Evolutionary conservation across 2,329 filamentous ascomycete species (phyloP).

Genomic region (Epichloe hybrida): DNA sequence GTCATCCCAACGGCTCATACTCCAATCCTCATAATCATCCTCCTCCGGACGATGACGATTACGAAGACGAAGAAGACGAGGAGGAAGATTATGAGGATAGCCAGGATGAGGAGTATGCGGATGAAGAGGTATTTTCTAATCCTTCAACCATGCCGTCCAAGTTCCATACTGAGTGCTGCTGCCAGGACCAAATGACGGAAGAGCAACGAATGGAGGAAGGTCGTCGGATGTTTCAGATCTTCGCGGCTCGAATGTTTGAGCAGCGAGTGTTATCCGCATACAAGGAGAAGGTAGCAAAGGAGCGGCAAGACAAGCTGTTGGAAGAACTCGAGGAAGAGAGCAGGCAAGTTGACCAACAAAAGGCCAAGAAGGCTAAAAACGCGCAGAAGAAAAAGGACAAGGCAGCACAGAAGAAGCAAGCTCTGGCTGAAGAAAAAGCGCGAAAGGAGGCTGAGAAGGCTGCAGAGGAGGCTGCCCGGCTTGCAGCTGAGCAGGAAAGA

Average conservation of each 20-base stretch:
- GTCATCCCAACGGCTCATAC: slow-evolving; percentile 47
- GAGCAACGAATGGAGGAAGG: slow-evolving; percentile 99
- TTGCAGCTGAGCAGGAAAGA: slow-evolving; percentile 64
- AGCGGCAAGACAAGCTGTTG: slow-evolving; percentile 80
- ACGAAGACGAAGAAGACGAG: slow-evolving; percentile 53
- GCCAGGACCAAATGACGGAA: slow-evolving; percentile 88
- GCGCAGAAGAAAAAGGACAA: slow-evolving; percentile 94
- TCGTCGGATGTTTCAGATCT: slow-evolving; percentile 97
- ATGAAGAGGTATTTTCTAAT: slow-evolving; percentile 58
- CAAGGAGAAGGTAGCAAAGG: slow-evolving; percentile 86
- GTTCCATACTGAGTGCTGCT: slow-evolving; percentile 31
- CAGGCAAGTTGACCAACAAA: slow-evolving; percentile 60
- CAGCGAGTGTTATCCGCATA: slow-evolving; percentile 95
- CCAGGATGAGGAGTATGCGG: slow-evolving; percentile 55
- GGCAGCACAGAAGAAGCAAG: slow-evolving; percentile 76
- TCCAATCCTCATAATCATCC: slow-evolving; percentile 55
- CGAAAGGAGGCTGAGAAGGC: slow-evolving; percentile 79
- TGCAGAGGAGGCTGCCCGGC: slow-evolving; percentile 66
- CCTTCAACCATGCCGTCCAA: slow-evolving; percentile 25
- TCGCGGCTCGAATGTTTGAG: slow-evolving; percentile 98
- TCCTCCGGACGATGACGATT: slow-evolving; percentile 64
- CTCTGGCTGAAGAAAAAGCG: slow-evolving; percentile 81
- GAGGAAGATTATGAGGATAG: slow-evolving; percentile 48
- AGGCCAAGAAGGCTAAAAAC: slow-evolving; percentile 86
- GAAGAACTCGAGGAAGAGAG: slow-evolving; percentile 85